These are phyloP conservation scores for Diaporthe caulivora DNA, from an alignment of 2,329 filamentous ascomycete genomes.

Conservation along the genomic window DNA sequence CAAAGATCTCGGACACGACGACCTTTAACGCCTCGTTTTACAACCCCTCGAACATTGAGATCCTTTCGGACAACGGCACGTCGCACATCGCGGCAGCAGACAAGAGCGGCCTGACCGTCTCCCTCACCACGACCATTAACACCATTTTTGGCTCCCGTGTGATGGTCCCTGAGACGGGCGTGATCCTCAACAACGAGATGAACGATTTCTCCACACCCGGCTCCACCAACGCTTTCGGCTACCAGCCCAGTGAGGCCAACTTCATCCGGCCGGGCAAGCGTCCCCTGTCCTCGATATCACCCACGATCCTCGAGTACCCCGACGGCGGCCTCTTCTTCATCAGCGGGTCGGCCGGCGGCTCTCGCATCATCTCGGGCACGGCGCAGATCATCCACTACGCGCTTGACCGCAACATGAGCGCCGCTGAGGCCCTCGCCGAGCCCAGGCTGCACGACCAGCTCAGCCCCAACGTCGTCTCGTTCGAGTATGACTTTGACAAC, in stretches of 20 bases:
- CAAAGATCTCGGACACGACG: slow-evolving; percentile 56
- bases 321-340: slow-evolving; percentile 75
- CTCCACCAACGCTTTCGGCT: slow-evolving; percentile 80
- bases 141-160: slow-evolving; percentile 81
- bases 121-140: slow-evolving; percentile 86
- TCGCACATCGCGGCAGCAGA: slow-evolving; percentile 78
- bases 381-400: slow-evolving; percentile 81
- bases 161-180: slow-evolving; percentile 84
- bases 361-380: slow-evolving; percentile 84
- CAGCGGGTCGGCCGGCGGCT: slow-evolving; percentile 84
- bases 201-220: slow-evolving; percentile 84
- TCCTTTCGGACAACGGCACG: slow-evolving; percentile 74
- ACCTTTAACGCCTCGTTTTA: slow-evolving; percentile 58
- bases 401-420: slow-evolving; percentile 72
- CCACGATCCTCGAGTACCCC: slow-evolving; percentile 58
- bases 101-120: slow-evolving; percentile 77
- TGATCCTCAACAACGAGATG: slow-evolving; percentile 77
- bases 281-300: slow-evolving; percentile 81
- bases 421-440: slow-evolving; percentile 71
- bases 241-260: slow-evolving; percentile 79
- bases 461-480: slow-evolving; percentile 74
- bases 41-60: slow-evolving; percentile 60
- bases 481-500: slow-evolving; percentile 79
- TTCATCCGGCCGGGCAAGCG: slow-evolving; percentile 83
- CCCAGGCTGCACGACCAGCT: slow-evolving; percentile 87